Conservation (phyloP, 176 grass and related monocot species). For the Aechmea fasciata region DNA sequence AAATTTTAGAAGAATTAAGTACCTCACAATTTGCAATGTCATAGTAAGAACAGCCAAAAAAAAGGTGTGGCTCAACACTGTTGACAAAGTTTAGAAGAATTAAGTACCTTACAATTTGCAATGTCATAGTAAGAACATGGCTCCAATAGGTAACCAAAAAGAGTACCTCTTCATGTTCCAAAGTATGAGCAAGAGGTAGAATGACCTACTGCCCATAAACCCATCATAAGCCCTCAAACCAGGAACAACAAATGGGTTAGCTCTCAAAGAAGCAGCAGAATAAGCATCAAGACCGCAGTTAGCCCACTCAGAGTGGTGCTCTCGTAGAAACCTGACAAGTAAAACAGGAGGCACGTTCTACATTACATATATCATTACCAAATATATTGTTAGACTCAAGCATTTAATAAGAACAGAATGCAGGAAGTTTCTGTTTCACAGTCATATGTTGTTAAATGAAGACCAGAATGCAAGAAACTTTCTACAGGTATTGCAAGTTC, state of each 20-base stretch:
- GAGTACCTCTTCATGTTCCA: constrained; percentile 92
- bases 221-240: constrained; percentile 40
- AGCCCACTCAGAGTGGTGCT: constrained; percentile 90
- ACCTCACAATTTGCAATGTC: too few species aligned
- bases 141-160: too few species aligned
- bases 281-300: constrained; percentile 86
- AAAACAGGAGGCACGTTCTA: constrained; percentile 88
- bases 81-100: too few species aligned
- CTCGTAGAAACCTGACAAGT: constrained; percentile 79
- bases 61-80: too few species aligned
- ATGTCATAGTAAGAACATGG: too few species aligned
- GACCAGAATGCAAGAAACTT: too few species aligned
- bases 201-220: constrained; percentile 80
- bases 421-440: background rate
- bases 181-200: constrained; percentile 80
- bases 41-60: too few species aligned
- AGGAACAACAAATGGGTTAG: constrained; percentile 70
- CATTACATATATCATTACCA: constrained; percentile 27
- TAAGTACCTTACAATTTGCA: too few species aligned
- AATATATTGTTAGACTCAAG: background rate
- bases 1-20: too few species aligned
- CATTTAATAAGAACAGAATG: background rate
- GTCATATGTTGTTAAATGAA: too few species aligned
- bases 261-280: constrained; percentile 63
- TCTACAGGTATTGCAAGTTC: too few species aligned